These are phyloP conservation scores for Populus tremula DNA, from an alignment of 345 rosid genomes.

Conservation along the genomic window DNA sequence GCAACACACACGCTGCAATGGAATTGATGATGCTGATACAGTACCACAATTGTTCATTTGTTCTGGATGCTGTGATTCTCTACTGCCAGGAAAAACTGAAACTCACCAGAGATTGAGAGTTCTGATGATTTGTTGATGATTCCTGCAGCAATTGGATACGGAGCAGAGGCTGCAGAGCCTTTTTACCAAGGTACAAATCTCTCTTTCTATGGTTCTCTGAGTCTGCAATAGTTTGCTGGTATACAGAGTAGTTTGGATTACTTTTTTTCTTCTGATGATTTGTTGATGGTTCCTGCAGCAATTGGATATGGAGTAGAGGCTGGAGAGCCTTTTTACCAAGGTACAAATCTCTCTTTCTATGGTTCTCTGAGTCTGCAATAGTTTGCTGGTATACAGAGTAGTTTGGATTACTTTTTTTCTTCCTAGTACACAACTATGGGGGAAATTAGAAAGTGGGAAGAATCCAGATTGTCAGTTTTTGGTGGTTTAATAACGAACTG, in stretches of 20 bases:
- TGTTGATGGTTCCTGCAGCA: conserved; percentile 25
- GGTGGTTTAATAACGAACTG: too few species aligned
- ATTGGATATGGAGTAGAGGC: conserved; percentile 7
- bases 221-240: background rate
- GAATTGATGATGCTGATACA: conserved; percentile 57
- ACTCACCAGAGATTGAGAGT: conserved; percentile 29
- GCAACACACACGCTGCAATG: conserved; percentile 88
- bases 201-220: background rate
- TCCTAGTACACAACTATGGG: background rate
- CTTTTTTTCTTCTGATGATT: conserved; percentile 13
- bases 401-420: background rate
- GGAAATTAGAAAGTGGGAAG: background rate
- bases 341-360: background rate
- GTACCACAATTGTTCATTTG: conserved; percentile 78
- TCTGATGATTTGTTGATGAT: conserved; percentile 32
- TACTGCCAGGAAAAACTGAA: conserved; percentile 36
- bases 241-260: background rate
- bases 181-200: background rate
- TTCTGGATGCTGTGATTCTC: conserved; percentile 54
- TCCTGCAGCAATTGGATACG: conserved; percentile 9
- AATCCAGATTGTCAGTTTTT: background rate
- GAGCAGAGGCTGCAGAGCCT: background rate
- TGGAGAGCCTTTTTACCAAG: background rate
- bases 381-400: background rate
- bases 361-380: background rate